Conservation (phyloP, 352 stramenopile species). For the Phytophthora rubi region DNA sequence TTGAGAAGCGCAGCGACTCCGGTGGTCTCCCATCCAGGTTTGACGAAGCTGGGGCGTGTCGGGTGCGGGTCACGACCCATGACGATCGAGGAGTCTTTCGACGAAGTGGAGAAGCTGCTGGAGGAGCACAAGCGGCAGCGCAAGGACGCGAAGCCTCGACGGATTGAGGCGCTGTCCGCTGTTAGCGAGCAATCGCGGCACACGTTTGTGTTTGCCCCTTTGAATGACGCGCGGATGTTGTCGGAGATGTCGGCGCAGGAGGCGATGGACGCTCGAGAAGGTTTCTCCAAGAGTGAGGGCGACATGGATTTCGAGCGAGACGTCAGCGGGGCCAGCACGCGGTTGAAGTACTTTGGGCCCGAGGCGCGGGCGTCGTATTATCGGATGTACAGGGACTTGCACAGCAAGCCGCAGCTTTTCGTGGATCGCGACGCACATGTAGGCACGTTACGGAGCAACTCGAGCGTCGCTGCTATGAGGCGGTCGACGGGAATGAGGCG, state of each 20-base stretch:
- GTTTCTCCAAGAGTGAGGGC: constrained; percentile 27
- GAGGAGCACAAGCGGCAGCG: constrained; percentile 40
- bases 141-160: constrained; percentile 24
- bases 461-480: constrained; percentile 10
- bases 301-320: constrained; percentile 27
- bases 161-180: constrained; percentile 24
- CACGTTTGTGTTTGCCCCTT: constrained; percentile 53
- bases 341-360: constrained; percentile 59
- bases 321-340: neutral
- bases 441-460: constrained; percentile 23
- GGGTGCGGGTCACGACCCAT: constrained; percentile 21
- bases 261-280: constrained; percentile 17
- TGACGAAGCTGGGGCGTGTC: constrained; percentile 10
- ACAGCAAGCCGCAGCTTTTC: constrained; percentile 67
- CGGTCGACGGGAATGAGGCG: constrained; percentile 12
- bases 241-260: constrained; percentile 33
- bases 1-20: constrained; percentile 6
- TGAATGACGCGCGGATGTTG: constrained; percentile 47
- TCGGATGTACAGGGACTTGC: constrained; percentile 59
- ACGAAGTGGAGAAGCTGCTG: constrained; percentile 61
- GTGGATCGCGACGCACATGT: constrained; percentile 34
- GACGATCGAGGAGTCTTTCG: constrained; percentile 49
- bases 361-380: constrained; percentile 58
- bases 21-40: neutral
- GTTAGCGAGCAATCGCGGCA: constrained; percentile 7